Evolutionary conservation across 805 yeast genomes (phyloP), one percentile per base, ranked within the genome.

Genomic region (Hanseniaspora vineae): DNA sequence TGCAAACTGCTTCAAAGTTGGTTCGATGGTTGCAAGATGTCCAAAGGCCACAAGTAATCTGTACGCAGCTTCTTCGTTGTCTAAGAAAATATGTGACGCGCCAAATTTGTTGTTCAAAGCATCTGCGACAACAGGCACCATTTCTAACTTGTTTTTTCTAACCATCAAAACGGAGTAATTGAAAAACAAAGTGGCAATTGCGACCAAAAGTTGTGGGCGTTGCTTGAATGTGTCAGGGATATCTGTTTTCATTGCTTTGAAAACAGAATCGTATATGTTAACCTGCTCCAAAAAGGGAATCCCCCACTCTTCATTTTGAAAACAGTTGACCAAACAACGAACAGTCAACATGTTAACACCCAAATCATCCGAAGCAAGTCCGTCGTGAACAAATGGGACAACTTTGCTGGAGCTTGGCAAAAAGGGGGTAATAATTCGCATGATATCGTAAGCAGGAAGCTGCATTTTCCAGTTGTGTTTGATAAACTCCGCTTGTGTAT

Each of bases 51-150:
- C 68, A 11, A 73, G 52, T 19, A 79, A 53, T 57, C 95, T 71
- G 60, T 84, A 85, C 0, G 78, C 76, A 2, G 88, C 76, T 61
- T 85, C 95, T 39, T 77, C 72, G 37, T 74, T 74, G 1, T 64
- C 55, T 35, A 57, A 60, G 31, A 57, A 58, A 2, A 53, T 50
- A 9, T 65, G 63, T 9, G 66, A 55, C 2, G 55, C 53, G 3
- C 60, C 64, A 43, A 58, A 60, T 29, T 60, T 60, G 0, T 51
- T 49, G 33, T 61, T 59, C 11, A 66, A 44, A 1, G 58, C 57
- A 18, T 60, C 64, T 2, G 63, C 52, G 13, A 70, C 39, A 20
- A 60, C 52, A 15, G 66, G 61, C 1, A 64, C 51, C 47, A 65
- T 55, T 31, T 58, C 64, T 5, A 46, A 18, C 9, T 61, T 56